A percentile compares a stretch with the other conserved stretches of the same genome.
These are phyloP conservation scores for Pilasporangium apinafurcum DNA, from an alignment of 352 stramenopile species.

Conservation along the genomic window DNA sequence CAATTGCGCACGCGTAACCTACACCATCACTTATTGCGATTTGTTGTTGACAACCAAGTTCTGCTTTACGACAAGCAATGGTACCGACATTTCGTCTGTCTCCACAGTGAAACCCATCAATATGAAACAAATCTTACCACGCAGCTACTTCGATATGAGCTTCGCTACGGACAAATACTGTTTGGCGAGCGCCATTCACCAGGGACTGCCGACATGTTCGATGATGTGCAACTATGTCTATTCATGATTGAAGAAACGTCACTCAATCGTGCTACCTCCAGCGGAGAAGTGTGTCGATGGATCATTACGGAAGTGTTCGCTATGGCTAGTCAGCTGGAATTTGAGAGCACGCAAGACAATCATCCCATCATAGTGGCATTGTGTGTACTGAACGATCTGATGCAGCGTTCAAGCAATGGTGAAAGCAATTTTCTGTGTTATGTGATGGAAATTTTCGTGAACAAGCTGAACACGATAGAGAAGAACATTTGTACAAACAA, in stretches of 20 bases:
- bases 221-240: conserved; percentile 2
- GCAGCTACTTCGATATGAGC: no score
- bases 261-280: neutral
- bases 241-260: conserved; percentile 1
- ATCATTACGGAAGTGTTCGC: conserved; percentile 6
- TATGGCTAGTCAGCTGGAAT: neutral
- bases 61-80: no score
- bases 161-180: conserved; percentile 6
- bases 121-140: no score
- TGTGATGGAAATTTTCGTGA: no score
- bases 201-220: neutral
- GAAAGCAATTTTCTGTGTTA: no score
- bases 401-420: no score
- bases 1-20: no score
- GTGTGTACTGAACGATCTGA: conserved; percentile 5
- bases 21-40: no score
- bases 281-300: conserved; percentile 5
- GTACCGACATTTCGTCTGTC: no score
- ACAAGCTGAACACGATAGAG: conserved; percentile 2
- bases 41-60: no score
- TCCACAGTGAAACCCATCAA: no score
- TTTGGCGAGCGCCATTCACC: conserved; percentile 3
- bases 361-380: neutral
- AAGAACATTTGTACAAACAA: no score
- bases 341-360: neutral